Conservation (phyloP, 768 basidiomycete species). For the Lyophyllum atratum region DNA sequence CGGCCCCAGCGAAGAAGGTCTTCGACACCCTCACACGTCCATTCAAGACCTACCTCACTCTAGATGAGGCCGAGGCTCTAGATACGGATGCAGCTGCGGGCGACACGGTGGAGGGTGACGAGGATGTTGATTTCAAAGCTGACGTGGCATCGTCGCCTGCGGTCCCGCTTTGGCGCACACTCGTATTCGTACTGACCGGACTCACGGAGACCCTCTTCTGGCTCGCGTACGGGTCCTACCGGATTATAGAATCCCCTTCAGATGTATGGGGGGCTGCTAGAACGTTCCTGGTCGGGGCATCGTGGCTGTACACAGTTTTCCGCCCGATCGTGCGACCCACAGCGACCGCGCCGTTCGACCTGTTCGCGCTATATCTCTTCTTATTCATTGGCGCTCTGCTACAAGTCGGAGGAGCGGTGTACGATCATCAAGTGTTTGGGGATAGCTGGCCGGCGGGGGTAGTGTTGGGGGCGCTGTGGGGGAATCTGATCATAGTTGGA, state of each 20-base stretch:
- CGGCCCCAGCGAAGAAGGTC: constrained; percentile 23
- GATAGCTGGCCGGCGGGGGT: constrained; percentile 40
- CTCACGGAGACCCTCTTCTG: constrained; percentile 59
- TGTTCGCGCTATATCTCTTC: constrained; percentile 58
- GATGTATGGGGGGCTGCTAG: constrained; percentile 36
- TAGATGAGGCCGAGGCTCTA: constrained; percentile 59
- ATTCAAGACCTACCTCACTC: constrained; percentile 46
- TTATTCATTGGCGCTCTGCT: constrained; percentile 49
- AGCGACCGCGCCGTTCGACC: constrained; percentile 62
- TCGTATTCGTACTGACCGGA: constrained; percentile 57
- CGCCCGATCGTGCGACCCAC: constrained; percentile 58
- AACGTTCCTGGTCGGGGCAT: constrained; percentile 47
- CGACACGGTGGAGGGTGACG: constrained; percentile 22
- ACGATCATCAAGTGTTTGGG: constrained; percentile 46
- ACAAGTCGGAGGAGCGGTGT: constrained; percentile 55
- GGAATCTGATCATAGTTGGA: constrained; percentile 47
- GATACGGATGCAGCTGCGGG: constrained; percentile 23
- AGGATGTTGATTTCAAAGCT: constrained; percentile 17
- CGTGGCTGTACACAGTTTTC: constrained; percentile 70
- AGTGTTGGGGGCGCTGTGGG: constrained; percentile 28
- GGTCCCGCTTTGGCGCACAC: constrained; percentile 60
- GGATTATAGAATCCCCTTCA: constrained; percentile 32
- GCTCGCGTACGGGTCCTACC: constrained; percentile 61
- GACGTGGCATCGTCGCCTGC: constrained; percentile 16
- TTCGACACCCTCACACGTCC: constrained; percentile 28